These are phyloP conservation scores for Nannizzia gypsea DNA, from an alignment of 2,329 filamentous ascomycete species.

Conservation along the genomic window DNA sequence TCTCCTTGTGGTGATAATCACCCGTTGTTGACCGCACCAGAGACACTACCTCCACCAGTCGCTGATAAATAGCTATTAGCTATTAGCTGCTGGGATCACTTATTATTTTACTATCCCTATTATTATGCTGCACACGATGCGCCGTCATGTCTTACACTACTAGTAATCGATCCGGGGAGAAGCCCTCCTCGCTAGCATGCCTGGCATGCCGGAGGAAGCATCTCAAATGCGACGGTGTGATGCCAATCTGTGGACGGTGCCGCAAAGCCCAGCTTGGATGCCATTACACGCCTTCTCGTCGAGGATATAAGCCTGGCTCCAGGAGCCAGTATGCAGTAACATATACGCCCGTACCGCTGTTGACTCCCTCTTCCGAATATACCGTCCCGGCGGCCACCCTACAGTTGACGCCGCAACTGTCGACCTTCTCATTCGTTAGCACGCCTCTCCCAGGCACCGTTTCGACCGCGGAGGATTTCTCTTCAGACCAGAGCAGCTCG, in stretches of 20 bases:
- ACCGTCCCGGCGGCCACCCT: background rate
- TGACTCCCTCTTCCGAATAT: background rate
- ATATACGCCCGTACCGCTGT: background rate
- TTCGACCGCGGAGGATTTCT: background rate
- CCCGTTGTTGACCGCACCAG: background rate
- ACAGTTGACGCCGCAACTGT: background rate
- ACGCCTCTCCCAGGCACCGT: background rate
- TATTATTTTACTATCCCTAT: background rate
- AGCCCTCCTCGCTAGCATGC: slow-evolving; percentile 36
- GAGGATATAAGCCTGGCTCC: slow-evolving; percentile 61
- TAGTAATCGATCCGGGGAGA: slow-evolving; percentile 9
- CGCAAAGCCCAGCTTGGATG: slow-evolving; percentile 48
- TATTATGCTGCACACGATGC: background rate
- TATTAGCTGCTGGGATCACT: background rate
- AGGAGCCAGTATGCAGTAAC: slow-evolving; percentile 33
- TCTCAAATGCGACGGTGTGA: slow-evolving; percentile 62
- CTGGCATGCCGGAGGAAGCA: slow-evolving; percentile 47
- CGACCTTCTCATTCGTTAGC: slow-evolving; percentile 1
- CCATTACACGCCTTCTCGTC: slow-evolving; percentile 60
- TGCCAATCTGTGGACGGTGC: slow-evolving; percentile 57
- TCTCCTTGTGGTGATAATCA: background rate
- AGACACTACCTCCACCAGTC: too few relatives aligned
- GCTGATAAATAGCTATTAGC: too few relatives aligned
- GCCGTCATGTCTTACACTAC: background rate
- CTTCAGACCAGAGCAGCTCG: background rate